A percentile compares a stretch with the other conserved stretches of the same genome.
Conservation (phyloP, 768 basidiomycete genomes). For the Tylopilus plumbeoviolaceoides region DNA sequence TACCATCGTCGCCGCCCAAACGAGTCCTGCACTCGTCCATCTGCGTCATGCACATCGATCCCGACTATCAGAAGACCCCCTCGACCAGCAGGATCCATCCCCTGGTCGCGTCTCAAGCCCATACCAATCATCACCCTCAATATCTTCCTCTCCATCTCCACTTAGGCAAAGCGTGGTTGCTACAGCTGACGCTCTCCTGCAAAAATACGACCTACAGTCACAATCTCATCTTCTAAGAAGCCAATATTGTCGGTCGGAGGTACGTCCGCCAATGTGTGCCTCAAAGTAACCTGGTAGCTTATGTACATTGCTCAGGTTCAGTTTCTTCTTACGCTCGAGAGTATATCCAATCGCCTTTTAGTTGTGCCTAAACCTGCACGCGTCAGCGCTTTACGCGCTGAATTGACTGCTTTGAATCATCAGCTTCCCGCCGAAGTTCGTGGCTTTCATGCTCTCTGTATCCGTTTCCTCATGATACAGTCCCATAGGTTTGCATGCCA, state of each 20-base stretch:
- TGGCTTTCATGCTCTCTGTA: conserved; percentile 1
- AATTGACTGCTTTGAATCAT: conserved; percentile 92
- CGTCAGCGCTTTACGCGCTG: conserved; percentile 93
- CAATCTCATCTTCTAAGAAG: conserved; percentile 74
- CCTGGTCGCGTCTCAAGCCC: conserved; percentile 37
- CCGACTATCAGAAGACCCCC: conserved; percentile 65
- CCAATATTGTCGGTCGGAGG: conserved; percentile 88
- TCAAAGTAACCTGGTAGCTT: not conserved
- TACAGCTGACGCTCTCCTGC: conserved; percentile 54
- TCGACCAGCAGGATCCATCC: conserved; percentile 60
- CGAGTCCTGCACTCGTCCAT: conserved; percentile 68
- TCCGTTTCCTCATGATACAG: conserved; percentile 2
- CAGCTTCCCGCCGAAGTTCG: conserved; percentile 91
- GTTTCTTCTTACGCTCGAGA: conserved; percentile 85
- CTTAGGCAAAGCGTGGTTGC: conserved; percentile 42
- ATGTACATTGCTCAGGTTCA: conserved; percentile 50
- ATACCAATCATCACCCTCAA: conserved; percentile 70
- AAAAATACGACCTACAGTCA: conserved; percentile 60
- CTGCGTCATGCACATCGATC: conserved; percentile 49
- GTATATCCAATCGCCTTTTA: conserved; percentile 86
- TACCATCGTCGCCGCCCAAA: conserved; percentile 64
- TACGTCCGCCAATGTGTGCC: conserved; percentile 30
- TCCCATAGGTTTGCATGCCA: conserved; percentile 72
- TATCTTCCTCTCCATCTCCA: conserved; percentile 45
- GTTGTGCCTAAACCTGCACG: conserved; percentile 92